Conservation (phyloP, 441 rosid species). For the Arabidopsis hybrid region DNA sequence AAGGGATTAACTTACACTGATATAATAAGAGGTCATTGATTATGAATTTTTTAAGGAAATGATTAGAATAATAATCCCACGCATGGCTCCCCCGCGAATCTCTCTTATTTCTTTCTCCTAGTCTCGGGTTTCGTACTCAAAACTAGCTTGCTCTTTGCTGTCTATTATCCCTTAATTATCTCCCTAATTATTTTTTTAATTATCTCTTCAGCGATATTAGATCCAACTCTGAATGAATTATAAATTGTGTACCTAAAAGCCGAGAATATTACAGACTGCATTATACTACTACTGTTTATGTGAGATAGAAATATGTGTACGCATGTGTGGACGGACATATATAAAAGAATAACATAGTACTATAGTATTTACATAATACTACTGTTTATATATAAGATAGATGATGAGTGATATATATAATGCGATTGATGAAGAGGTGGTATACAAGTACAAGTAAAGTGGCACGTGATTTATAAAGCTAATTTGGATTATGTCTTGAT, state of each 20-base stretch:
- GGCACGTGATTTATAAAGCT: conserved; percentile 42
- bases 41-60: conserved; percentile 30
- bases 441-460: conserved; percentile 35
- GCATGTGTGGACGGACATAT: conserved; percentile 21
- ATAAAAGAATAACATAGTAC: background rate
- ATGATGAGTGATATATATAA: conserved; percentile 35
- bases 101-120: conserved; percentile 49
- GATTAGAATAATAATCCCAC: conserved; percentile 68
- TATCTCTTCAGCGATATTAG: background rate
- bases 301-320: background rate
- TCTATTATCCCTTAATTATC: background rate
- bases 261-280: background rate
- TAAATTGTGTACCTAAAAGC: background rate
- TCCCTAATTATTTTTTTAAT: conserved; percentile 5
- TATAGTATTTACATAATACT: too few relatives aligned
- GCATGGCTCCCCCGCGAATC: conserved; percentile 87
- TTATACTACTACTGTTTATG: background rate
- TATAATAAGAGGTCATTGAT: conserved; percentile 23
- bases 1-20: background rate
- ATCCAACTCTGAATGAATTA: background rate
- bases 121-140: conserved; percentile 46
- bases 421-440: conserved; percentile 43
- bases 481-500: conserved; percentile 38
- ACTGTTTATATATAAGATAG: background rate
- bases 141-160: conserved; percentile 53